phyloP scores from a whole-genome alignment of 2,329 filamentous ascomycete genomes.

The Hymenoscyphus scutula region DNA sequence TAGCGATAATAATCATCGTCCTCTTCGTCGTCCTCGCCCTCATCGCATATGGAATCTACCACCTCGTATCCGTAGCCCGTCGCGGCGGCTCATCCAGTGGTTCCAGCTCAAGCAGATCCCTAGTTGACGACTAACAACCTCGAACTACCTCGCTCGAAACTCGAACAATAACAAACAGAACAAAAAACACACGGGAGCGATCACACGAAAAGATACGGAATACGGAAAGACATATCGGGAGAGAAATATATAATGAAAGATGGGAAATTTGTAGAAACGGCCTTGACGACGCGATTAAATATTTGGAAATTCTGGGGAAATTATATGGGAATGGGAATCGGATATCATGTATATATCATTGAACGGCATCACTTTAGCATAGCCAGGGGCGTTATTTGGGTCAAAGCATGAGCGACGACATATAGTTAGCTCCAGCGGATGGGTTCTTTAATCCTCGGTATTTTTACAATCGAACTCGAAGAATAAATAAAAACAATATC shows the following conservation, averaged over 20 bases:
- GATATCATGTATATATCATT: conserved; percentile 20
- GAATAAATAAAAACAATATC: neutral
- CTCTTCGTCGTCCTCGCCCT: conserved; percentile 61
- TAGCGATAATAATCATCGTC: conserved; percentile 66
- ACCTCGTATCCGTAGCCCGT: conserved; percentile 52
- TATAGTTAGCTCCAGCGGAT: neutral
- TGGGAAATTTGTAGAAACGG: conserved; percentile 1
- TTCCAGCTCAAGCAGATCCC: conserved; percentile 24
- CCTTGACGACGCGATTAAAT: conserved; percentile 7
- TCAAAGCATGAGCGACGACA: neutral
- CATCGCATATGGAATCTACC: conserved; percentile 63
- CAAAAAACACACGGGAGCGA: neutral
- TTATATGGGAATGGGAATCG: neutral
- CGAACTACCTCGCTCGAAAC: neutral
- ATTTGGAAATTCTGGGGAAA: conserved; percentile 10
- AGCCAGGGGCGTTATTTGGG: conserved; percentile 2
- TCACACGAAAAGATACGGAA: neutral
- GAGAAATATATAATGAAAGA: conserved; percentile 8
- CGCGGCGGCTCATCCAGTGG: conserved; percentile 20
- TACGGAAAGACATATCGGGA: neutral
- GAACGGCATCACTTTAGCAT: conserved; percentile 11
- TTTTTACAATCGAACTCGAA: neutral
- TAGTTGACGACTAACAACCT: conserved; percentile 31
- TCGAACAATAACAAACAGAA: neutral
- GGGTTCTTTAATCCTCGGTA: neutral